A percentile compares a stretch with the other conserved stretches of the same genome.
These are phyloP conservation scores for Pseudocercospora cruenta DNA, from an alignment of 2,329 filamentous ascomycete genomes.

Conservation along the genomic window DNA sequence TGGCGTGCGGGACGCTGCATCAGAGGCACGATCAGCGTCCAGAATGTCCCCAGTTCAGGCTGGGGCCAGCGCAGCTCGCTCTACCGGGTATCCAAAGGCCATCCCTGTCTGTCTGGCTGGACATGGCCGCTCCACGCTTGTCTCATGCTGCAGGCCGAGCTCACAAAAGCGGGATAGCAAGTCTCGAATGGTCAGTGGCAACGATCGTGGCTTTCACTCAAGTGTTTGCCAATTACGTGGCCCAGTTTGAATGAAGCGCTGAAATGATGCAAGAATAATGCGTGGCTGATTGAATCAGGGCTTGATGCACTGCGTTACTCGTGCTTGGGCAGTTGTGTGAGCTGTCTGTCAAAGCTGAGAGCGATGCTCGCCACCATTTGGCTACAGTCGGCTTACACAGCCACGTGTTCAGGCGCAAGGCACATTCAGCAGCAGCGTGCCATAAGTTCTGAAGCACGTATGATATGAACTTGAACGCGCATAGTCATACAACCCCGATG, in stretches of 20 bases:
- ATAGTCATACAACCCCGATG: neutral
- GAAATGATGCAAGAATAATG: slow-evolving; percentile 8
- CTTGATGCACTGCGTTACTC: slow-evolving; percentile 14
- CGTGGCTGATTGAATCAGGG: slow-evolving; percentile 2
- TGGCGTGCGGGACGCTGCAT: slow-evolving; percentile 1
- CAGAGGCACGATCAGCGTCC: slow-evolving; percentile 10
- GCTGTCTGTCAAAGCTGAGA: slow-evolving; percentile 26
- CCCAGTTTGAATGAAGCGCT: neutral
- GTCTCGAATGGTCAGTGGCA: slow-evolving; percentile 1
- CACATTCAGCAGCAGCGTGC: neutral
- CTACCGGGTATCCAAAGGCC: neutral
- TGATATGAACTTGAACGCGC: neutral
- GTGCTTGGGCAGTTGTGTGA: slow-evolving; percentile 25
- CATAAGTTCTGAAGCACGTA: neutral
- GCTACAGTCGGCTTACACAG: slow-evolving; percentile 15
- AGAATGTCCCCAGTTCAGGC: slow-evolving; percentile 3
- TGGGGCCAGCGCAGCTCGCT: slow-evolving; percentile 2
- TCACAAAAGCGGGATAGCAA: neutral
- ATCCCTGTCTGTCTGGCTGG: slow-evolving; percentile 1
- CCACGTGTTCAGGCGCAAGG: slow-evolving; percentile 23
- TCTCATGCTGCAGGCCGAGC: slow-evolving; percentile 1
- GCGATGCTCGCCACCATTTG: slow-evolving; percentile 10
- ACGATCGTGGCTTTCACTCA: neutral
- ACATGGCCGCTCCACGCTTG: neutral
- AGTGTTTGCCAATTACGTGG: neutral